Evolutionary conservation across 2,329 filamentous ascomycete genomes (phyloP).

Genomic region (Neodidymelliopsis sp.): DNA sequence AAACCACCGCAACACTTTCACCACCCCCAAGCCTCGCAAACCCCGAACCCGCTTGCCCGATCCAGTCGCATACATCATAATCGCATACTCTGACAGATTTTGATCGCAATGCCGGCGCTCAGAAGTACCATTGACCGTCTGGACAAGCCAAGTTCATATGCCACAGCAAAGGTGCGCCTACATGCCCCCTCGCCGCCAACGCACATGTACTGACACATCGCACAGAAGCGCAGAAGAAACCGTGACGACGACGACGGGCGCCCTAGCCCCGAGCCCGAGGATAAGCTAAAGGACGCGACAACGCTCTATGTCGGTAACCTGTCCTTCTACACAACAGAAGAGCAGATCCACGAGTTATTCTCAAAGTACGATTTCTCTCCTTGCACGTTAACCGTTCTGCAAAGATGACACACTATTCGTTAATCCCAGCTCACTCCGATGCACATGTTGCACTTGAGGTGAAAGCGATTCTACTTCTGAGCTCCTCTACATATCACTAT

Average conservation of each 20-base stretch:
- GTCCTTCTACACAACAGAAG: slow-evolving; percentile 98
- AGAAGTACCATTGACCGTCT: slow-evolving; percentile 90
- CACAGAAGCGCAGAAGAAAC: slow-evolving; percentile 74
- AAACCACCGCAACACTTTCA: slow-evolving; percentile 5
- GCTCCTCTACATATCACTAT: slow-evolving; percentile 55
- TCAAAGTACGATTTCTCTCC: slow-evolving; percentile 75
- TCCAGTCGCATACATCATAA: slow-evolving; percentile 5
- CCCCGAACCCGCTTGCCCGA: neutral
- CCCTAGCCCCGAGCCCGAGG: slow-evolving; percentile 68
- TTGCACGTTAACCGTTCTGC: slow-evolving; percentile 21
- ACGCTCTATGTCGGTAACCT: slow-evolving; percentile 98
- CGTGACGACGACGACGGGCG: slow-evolving; percentile 65
- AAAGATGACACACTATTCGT: slow-evolving; percentile 84
- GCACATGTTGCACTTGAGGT: slow-evolving; percentile 82
- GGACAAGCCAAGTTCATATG: slow-evolving; percentile 95
- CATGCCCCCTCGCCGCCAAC: neutral
- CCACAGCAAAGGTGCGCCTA: slow-evolving; percentile 72
- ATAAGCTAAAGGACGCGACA: slow-evolving; percentile 84
- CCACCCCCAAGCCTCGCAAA: neutral
- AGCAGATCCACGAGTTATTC: slow-evolving; percentile 98
- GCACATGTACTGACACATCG: slow-evolving; percentile 17
- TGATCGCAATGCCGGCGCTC: slow-evolving; percentile 34
- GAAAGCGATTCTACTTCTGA: slow-evolving; percentile 75
- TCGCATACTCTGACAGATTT: neutral
- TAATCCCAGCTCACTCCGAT: slow-evolving; percentile 99